phyloP scores from a whole-genome alignment of 441 rosid genomes.

The Arabidopsis lyrata region DNA sequence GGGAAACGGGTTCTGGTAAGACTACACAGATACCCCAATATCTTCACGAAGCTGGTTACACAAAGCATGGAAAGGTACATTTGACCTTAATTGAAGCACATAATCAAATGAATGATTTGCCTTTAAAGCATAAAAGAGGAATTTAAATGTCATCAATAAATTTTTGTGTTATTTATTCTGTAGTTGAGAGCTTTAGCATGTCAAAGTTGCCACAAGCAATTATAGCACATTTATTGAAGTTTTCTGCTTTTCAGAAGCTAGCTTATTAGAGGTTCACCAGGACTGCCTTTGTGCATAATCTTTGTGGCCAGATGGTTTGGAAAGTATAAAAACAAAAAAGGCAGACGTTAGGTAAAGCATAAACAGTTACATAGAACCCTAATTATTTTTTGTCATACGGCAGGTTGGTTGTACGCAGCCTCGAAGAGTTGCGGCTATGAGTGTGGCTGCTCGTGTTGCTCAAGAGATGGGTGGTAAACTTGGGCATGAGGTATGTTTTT shows the following conservation, averaged over 20 bases:
- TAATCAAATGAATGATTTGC: background rate
- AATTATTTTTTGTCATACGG: slow-evolving; percentile 5
- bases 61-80: slow-evolving; percentile 86
- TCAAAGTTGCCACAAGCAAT: background rate
- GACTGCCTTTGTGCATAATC: background rate
- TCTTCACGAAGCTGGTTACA: slow-evolving; percentile 97
- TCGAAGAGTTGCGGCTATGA: slow-evolving; percentile 97
- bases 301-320: slow-evolving; percentile 13
- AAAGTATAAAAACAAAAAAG: slow-evolving; percentile 16
- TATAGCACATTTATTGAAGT: background rate
- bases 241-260: background rate
- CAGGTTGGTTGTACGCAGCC: slow-evolving; percentile 98
- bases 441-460: slow-evolving; percentile 97
- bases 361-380: background rate
- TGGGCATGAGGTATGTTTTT: slow-evolving; percentile 77
- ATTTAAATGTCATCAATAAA: background rate
- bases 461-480: slow-evolving; percentile 98
- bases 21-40: slow-evolving; percentile 98
- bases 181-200: slow-evolving; percentile 1
- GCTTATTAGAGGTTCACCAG: background rate
- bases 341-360: background rate
- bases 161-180: background rate
- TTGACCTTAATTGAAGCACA: slow-evolving; percentile 12
- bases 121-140: background rate
- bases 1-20: slow-evolving; percentile 99